Evolutionary conservation across 1,139 yeast genomes (phyloP), one percentile per base, ranked within the genome.

Genomic region (Meyerozyma smithsonii): DNA sequence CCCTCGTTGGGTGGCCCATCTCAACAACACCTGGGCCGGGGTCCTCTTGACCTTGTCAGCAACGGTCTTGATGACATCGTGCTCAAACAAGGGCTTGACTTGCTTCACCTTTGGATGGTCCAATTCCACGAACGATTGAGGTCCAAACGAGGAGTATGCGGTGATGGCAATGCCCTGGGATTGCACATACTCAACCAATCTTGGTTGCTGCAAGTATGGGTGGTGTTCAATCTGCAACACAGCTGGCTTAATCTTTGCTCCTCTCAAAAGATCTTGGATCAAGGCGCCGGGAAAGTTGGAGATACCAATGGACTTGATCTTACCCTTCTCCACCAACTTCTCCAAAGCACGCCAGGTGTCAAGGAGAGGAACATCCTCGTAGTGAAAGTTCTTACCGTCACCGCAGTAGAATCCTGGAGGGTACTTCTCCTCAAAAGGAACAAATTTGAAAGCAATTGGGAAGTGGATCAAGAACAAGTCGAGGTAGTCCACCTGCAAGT

Each of bases 141-240:
- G 89, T 35, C 92, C 92, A 56, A 87, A 84, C 10, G 95, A 84
- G 7, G 95, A 86, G 72, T 88, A 88, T 20, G 84, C 96, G 40
- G 88, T 85, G 55, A 88, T 72, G 43, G 80, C 83, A 55, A 88
- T 77, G 36, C 76, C 81, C 50, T 77, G 64, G 34, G 64, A 54
- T 59, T 84, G 77, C 46, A 76, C 85, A 55, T 66, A 85, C 51
- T 81, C 73, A 46, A 87, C 62, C 58, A 87, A 71, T 49, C 70
- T 71, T 44, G 76, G 76, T 66, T 88, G 96, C 50, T 84, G 86
- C 61, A 88, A 73, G 71, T 86, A 88, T 50, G 96, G 96, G 62
- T 88, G 96, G 65, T 85, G 92, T 69, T 89, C 97, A 58, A 89
- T 84, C 66, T 89, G 96, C 53, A 85, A 74, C 40, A 78, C 88